These are phyloP conservation scores for Saturnispora bothae DNA, from an alignment of 805 yeast genomes.

Conservation along the genomic window DNA sequence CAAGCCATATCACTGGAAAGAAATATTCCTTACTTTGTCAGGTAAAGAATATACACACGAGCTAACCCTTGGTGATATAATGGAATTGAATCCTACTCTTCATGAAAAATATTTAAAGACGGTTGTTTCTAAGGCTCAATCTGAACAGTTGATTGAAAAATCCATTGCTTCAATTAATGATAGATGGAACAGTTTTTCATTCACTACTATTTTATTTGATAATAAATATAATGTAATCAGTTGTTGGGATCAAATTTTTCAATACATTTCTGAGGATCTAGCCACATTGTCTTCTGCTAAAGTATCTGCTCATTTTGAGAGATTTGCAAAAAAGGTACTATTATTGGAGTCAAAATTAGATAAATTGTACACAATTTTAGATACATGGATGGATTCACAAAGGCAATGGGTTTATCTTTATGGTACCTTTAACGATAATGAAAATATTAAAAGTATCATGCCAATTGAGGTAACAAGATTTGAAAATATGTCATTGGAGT, in stretches of 20 bases:
- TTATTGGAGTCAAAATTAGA: slow-evolving; percentile 50
- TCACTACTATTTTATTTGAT: slow-evolving; percentile 45
- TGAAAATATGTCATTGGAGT: slow-evolving; percentile 50
- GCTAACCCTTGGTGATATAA: slow-evolving; percentile 47
- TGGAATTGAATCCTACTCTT: slow-evolving; percentile 40
- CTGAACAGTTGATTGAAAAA: slow-evolving; percentile 57
- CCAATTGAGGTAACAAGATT: slow-evolving; percentile 66
- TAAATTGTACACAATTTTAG: slow-evolving; percentile 40
- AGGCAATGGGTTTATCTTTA: slow-evolving; percentile 80
- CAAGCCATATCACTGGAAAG: slow-evolving; percentile 58
- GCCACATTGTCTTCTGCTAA: slow-evolving; percentile 59
- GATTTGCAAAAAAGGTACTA: slow-evolving; percentile 48
- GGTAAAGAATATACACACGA: slow-evolving; percentile 13
- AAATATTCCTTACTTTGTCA: slow-evolving; percentile 28
- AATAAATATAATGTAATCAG: slow-evolving; percentile 45
- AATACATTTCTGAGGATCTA: slow-evolving; percentile 48
- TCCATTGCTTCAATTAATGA: slow-evolving; percentile 39
- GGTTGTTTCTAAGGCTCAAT: slow-evolving; percentile 53
- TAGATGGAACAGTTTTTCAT: slow-evolving; percentile 44
- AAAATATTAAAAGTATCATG: slow-evolving; percentile 49
- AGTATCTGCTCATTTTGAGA: slow-evolving; percentile 48
- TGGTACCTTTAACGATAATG: slow-evolving; percentile 58
- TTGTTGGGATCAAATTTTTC: slow-evolving; percentile 58
- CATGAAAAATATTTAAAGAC: slow-evolving; percentile 39
- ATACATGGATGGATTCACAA: slow-evolving; percentile 75